phyloP scores from a whole-genome alignment of 352 stramenopile species.

The Phytophthora citricola region DNA sequence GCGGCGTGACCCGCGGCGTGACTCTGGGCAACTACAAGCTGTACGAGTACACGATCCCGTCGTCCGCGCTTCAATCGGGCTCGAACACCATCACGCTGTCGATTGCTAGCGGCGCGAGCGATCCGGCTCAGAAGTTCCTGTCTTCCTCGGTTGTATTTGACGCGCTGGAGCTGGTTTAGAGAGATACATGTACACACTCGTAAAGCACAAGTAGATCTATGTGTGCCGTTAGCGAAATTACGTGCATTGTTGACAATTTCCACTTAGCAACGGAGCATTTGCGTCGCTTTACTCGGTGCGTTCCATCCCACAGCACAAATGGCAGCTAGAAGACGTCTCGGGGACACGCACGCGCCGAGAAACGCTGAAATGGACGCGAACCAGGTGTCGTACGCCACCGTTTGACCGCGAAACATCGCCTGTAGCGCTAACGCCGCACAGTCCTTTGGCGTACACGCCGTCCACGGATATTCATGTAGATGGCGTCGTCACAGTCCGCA shows the following conservation, averaged over 20 bases:
- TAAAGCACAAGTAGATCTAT: constrained; percentile 18
- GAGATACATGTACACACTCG: neutral
- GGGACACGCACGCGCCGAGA: constrained; percentile 41
- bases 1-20: constrained; percentile 53
- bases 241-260: neutral
- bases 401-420: constrained; percentile 63
- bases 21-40: constrained; percentile 57
- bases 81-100: constrained; percentile 48
- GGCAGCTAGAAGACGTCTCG: constrained; percentile 44
- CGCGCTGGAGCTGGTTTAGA: constrained; percentile 51
- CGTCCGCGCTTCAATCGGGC: constrained; percentile 40
- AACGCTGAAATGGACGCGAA: constrained; percentile 43
- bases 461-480: constrained; percentile 55
- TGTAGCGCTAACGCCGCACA: constrained; percentile 50
- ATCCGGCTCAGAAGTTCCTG: constrained; percentile 49
- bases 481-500: constrained; percentile 42
- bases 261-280: constrained; percentile 35
- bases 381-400: constrained; percentile 58
- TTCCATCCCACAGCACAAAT: constrained; percentile 48
- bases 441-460: constrained; percentile 46
- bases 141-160: constrained; percentile 56
- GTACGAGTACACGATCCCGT: constrained; percentile 57
- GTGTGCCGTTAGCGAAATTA: constrained; percentile 8
- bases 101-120: constrained; percentile 50
- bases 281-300: constrained; percentile 31